These are phyloP conservation scores for Solanum gandarillasii DNA, from an alignment of 257 asterid species.

Conservation along the genomic window DNA sequence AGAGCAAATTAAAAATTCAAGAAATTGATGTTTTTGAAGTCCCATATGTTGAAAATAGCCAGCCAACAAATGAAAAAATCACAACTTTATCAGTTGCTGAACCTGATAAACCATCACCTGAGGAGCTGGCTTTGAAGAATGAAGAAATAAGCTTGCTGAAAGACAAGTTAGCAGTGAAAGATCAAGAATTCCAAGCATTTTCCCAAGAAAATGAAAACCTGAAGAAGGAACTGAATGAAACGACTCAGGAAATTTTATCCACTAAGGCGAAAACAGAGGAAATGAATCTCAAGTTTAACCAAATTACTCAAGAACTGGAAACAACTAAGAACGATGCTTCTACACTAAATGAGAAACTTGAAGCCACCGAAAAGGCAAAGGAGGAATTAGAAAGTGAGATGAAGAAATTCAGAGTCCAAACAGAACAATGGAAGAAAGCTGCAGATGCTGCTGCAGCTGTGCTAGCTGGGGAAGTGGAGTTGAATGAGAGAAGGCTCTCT, in stretches of 20 bases:
- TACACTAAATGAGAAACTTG: conserved; percentile 34
- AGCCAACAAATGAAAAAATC: conserved; percentile 18
- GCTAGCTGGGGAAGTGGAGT: conserved; percentile 53
- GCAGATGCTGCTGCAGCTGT: conserved; percentile 94
- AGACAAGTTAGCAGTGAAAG: conserved; percentile 38
- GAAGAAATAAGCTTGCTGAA: conserved; percentile 26
- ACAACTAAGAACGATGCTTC: conserved; percentile 19
- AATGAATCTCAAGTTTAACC: conserved; percentile 19
- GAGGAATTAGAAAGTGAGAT: conserved; percentile 61
- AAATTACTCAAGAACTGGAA: conserved; percentile 42
- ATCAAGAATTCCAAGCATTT: conserved; percentile 25
- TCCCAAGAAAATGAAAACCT: conserved; percentile 39
- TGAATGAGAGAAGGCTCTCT: conserved; percentile 49
- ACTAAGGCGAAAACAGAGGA: conserved; percentile 33
- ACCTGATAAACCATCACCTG: conserved; percentile 19
- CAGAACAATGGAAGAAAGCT: conserved; percentile 93
- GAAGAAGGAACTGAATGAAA: conserved; percentile 34
- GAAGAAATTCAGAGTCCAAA: conserved; percentile 71
- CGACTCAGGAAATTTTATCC: conserved; percentile 22
- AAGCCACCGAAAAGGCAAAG: conserved; percentile 37
- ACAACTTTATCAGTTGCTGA: conserved; percentile 6
- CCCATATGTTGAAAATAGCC: conserved; percentile 4
- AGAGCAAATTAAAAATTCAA: not conserved
- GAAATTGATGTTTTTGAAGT: conserved; percentile 3
- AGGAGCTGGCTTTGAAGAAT: conserved; percentile 42